These are phyloP conservation scores for Phialocephala sp. DNA, from an alignment of 2,329 filamentous ascomycete species.

Conservation along the genomic window DNA sequence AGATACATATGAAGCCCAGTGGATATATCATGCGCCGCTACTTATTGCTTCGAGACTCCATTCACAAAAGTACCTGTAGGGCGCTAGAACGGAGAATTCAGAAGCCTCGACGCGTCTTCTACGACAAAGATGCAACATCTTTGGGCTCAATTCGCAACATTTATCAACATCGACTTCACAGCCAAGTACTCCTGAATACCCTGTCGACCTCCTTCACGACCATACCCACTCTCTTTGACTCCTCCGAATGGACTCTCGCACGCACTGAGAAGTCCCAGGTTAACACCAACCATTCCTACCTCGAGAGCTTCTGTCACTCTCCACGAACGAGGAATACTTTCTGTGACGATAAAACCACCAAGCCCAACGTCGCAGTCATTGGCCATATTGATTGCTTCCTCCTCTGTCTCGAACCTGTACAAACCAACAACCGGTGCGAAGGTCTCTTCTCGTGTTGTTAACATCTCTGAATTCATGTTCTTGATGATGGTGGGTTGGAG, in stretches of 20 bases:
- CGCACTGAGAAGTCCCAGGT: slow-evolving; percentile 30
- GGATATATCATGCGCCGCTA: no score
- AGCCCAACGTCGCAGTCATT: slow-evolving; percentile 65
- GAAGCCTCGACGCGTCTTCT: background rate
- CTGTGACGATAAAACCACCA: slow-evolving; percentile 57
- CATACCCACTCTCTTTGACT: slow-evolving; percentile 83
- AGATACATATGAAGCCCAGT: no score
- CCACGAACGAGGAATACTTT: slow-evolving; percentile 48
- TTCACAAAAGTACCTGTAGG: no score
- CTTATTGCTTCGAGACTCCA: no score
- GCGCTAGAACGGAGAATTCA: no score
- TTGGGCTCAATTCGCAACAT: slow-evolving; percentile 18
- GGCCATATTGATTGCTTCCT: slow-evolving; percentile 58
- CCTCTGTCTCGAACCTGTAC: slow-evolving; percentile 61
- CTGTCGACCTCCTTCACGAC: slow-evolving; percentile 77
- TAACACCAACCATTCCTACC: slow-evolving; percentile 47
- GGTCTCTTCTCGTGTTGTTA: slow-evolving; percentile 30
- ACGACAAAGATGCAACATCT: background rate
- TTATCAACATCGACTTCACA: slow-evolving; percentile 59
- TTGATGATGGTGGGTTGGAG: slow-evolving; percentile 33
- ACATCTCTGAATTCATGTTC: slow-evolving; percentile 30
- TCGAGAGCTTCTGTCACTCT: slow-evolving; percentile 53
- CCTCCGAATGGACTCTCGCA: slow-evolving; percentile 66
- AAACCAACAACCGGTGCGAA: slow-evolving; percentile 69
- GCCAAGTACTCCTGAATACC: slow-evolving; percentile 78